Conservation (phyloP, 495 filamentous ascomycete species). For the Penicillium desertorum region DNA sequence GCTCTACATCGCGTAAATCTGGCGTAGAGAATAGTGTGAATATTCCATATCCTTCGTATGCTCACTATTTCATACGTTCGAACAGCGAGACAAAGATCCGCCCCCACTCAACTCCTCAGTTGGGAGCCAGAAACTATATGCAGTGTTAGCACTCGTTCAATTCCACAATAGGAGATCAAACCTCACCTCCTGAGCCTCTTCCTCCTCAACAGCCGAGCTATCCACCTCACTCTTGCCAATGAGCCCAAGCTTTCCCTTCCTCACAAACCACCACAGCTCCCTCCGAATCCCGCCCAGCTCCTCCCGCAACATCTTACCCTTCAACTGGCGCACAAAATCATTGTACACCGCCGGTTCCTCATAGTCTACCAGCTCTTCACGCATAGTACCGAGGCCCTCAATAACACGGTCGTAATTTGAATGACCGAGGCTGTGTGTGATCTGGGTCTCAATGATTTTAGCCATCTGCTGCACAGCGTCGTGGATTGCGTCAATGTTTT, state of each 20-base stretch:
- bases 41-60: neutral
- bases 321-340: conserved; percentile 67
- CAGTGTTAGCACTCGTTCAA: conserved; percentile 13
- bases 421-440: conserved; percentile 73
- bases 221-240: conserved; percentile 63
- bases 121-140: conserved; percentile 34
- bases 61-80: neutral
- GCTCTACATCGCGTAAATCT: neutral
- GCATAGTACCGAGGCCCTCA: conserved; percentile 74
- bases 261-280: conserved; percentile 79
- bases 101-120: conserved; percentile 11
- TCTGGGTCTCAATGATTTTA: conserved; percentile 63
- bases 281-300: conserved; percentile 77
- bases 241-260: conserved; percentile 66
- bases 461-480: conserved; percentile 75
- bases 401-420: conserved; percentile 69
- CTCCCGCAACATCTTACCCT: conserved; percentile 65
- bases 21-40: neutral
- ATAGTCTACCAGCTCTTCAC: conserved; percentile 70
- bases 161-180: neutral
- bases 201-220: conserved; percentile 60
- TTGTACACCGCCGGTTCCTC: conserved; percentile 82
- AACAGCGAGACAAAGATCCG: neutral
- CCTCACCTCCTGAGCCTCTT: conserved; percentile 64
- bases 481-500: conserved; percentile 59